Percentiles rank a stretch among this genome's conserved stretches.
Conservation (phyloP, 2,329 filamentous ascomycete genomes). For the Celoporthe dispersa region DNA sequence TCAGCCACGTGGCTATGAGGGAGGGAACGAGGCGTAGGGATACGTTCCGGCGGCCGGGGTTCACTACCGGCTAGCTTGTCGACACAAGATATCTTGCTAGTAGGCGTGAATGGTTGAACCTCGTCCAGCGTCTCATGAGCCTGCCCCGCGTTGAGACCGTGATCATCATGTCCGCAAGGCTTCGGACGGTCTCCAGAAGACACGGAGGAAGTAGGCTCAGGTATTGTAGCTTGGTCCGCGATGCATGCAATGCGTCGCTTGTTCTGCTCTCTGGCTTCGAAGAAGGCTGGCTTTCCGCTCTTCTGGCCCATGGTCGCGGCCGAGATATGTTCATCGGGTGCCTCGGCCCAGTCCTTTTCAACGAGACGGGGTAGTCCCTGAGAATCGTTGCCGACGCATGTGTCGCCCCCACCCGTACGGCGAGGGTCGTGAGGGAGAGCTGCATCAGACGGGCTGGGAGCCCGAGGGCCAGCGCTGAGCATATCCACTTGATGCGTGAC, state of each 20-base stretch:
- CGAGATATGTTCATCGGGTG: constrained; percentile 5
- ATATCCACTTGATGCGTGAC: background rate
- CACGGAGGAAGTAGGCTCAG: background rate
- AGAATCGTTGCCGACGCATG: background rate
- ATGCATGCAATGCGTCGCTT: constrained; percentile 25
- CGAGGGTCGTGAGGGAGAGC: constrained; percentile 21
- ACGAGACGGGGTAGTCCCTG: background rate
- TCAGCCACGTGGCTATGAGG: background rate
- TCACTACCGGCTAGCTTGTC: background rate
- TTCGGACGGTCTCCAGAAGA: background rate
- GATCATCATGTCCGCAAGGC: background rate
- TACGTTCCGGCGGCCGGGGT: background rate
- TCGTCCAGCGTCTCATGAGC: background rate
- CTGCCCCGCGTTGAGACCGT: background rate
- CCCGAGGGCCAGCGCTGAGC: background rate
- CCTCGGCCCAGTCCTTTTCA: background rate
- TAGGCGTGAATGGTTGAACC: background rate
- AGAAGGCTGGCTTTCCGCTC: constrained; percentile 36
- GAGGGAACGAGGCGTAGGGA: background rate
- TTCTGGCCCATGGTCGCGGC: constrained; percentile 30
- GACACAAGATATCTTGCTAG: background rate
- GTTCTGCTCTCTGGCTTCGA: constrained; percentile 36
- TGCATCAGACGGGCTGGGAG: constrained; percentile 31
- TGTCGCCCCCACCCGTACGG: background rate
- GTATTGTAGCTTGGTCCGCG: background rate